Base-by-base conservation (phyloP, 495 filamentous ascomycete species). In the Apiosordaria backusii region DNA sequence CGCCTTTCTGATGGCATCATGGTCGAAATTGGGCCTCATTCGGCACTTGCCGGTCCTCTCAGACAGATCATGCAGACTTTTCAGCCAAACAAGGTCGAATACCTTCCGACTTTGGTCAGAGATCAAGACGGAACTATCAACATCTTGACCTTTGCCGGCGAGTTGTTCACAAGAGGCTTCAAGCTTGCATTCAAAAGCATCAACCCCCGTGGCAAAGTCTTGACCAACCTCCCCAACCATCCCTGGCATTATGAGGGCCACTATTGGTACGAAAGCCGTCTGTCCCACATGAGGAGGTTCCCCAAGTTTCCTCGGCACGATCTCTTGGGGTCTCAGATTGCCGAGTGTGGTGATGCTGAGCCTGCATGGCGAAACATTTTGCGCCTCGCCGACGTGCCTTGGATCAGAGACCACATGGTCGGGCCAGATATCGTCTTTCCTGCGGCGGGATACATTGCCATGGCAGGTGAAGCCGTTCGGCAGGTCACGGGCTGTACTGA, bases 291-390 rank as follows among this genome's bases (percentile, higher is more conserved):
- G 29, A 65, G 60, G 65, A 50, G 70, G 0, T 60, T 26, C 19
- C 45, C 45, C 2, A 3, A 25, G 13, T 72, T 57, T 9, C 45
- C 26, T 3, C 19, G 10, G 0, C 70, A 72, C 22, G 68, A 70
- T 7, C 59, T 72, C 1, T 53, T 72, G 0, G 70, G 70, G 0
- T 60, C 26, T n/a, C 62, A 63, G 55, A 29, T 59, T 7, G 24
- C 60, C 21, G 29, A 29, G 0, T 52, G 22, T 3, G 27, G 64
- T 4, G 64, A 55, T n/a, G 40, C 70, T 0, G 73, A 80, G 3
- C 66, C 79, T 0, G 63, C 68, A 0, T 87, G 82, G 82, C 65
- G 74, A 6, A 78, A 83, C 53, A 45, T 77, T 6, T 58, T 87
- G 1, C 66, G 70, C 2, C 18, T 75, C 0, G 60, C 40, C 0